Conservation (phyloP, 1,139 yeast genomes). For the Taiozyma onychis region DNA sequence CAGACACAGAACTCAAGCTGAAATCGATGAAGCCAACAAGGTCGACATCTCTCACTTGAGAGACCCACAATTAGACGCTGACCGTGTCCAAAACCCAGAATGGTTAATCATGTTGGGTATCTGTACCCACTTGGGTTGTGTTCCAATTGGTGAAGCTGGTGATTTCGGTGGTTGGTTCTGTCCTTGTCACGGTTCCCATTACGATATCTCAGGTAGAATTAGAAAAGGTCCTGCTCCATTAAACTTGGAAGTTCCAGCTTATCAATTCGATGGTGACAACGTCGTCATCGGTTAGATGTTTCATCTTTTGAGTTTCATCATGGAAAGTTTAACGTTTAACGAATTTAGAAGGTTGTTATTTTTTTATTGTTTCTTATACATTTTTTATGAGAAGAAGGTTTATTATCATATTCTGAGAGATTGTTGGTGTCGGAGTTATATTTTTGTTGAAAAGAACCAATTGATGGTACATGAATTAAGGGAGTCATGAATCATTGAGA, state of each 20-base stretch:
- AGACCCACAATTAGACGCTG: constrained; percentile 91
- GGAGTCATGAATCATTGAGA: not conserved
- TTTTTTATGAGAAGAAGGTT: not conserved
- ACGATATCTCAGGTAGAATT: constrained; percentile 99
- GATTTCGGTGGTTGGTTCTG: constrained; percentile 99
- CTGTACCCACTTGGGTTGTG: constrained; percentile 99
- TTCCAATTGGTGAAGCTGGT: constrained; percentile 99
- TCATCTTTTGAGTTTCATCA: not conserved
- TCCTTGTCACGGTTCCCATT: constrained; percentile 99
- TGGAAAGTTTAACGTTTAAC: not conserved
- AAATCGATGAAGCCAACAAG: constrained; percentile 89
- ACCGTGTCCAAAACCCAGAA: constrained; percentile 95
- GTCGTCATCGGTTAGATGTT: constrained; percentile 65
- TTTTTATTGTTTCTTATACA: not conserved
- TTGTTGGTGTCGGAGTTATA: not conserved
- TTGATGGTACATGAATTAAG: not conserved
- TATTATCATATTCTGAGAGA: not conserved
- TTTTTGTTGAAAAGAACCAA: not conserved
- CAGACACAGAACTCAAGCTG: constrained; percentile 95
- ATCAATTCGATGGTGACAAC: constrained; percentile 79
- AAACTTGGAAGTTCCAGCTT: constrained; percentile 94
- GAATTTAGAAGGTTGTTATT: not conserved
- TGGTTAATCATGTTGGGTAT: constrained; percentile 99
- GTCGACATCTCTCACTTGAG: constrained; percentile 74
- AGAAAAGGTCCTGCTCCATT: constrained; percentile 99